Base-by-base conservation (phyloP, 768 basidiomycete species). In the Megacollybia marginata region DNA sequence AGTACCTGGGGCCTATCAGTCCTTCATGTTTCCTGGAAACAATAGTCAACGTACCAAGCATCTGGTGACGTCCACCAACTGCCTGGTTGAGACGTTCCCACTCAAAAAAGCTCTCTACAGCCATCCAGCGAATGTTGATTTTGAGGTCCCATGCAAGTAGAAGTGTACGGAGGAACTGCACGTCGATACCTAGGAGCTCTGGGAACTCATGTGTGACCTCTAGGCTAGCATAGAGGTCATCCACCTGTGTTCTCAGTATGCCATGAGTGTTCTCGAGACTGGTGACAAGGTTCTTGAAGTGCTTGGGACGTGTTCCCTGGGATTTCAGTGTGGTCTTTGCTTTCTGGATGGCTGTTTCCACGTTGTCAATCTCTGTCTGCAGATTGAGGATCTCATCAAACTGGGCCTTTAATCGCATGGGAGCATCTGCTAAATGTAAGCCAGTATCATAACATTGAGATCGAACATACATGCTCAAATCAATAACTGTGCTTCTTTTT, bases 101-200 rank as follows among this genome's bases (percentile, higher is more conserved):
- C 18, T 40, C 15, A 13, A 54, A 56, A 9, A 7, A 42, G 13
- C 52, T 48, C 10, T 42, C 48, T 12, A 49, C 47, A 9, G 47
- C 36, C 12, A 20, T 9, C 18, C 28, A 32, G 10, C 52, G 19
- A 32, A 54, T 54, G 19, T 55, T 55, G 13, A 48, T 48, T 42
- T 54, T 54, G 15, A 52, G 13, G 35, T 55, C 48, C 7, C 33
- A 13, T 31, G 53, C 53, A 32, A 54, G 23, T 6, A 55, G 19
- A 11, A 55, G 34, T n/a, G 43, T 44, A 10, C 43, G 13, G 40
- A 49, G 47, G 34, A 55, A 49, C 6, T 53, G 15, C 5, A 50
- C 9, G 18, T 13, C 15, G 15, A 40, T 18, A 13, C 38, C 38
- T 8, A 15, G 13, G 15, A 40, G 38, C 38, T 40, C 38, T 40